phyloP scores from a whole-genome alignment of 805 yeast genomes.

The Kodamaea hsintzibuensis region DNA sequence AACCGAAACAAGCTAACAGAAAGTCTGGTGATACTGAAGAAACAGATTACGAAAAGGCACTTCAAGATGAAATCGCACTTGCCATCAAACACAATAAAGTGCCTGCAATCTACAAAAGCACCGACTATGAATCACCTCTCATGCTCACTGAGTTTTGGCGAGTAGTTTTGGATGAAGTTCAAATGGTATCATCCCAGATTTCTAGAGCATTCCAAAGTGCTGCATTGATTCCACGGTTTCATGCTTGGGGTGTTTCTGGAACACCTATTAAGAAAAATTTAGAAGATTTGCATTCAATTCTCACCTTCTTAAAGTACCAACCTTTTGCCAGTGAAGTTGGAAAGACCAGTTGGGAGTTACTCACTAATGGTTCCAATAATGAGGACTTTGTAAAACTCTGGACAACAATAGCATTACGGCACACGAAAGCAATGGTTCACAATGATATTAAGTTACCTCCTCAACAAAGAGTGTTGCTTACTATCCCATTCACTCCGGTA shows the following conservation, averaged over 20 bases:
- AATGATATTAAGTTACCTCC: slow-evolving; percentile 76
- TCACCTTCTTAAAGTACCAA: slow-evolving; percentile 61
- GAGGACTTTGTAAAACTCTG: slow-evolving; percentile 48
- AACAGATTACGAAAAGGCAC: slow-evolving; percentile 34
- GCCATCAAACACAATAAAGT: slow-evolving; percentile 31
- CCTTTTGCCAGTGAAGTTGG: slow-evolving; percentile 60
- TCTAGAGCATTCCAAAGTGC: slow-evolving; percentile 83
- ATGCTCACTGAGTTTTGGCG: slow-evolving; percentile 86
- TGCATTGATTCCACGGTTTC: slow-evolving; percentile 74
- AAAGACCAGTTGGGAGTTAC: slow-evolving; percentile 40
- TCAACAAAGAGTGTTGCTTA: slow-evolving; percentile 68
- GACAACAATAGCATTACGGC: slow-evolving; percentile 61
- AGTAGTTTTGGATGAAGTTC: slow-evolving; percentile 90
- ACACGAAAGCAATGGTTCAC: slow-evolving; percentile 80
- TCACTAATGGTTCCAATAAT: slow-evolving; percentile 10
- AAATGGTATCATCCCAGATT: slow-evolving; percentile 76
- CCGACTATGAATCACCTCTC: slow-evolving; percentile 76
- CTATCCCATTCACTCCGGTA: slow-evolving; percentile 75
- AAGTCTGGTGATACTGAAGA: slow-evolving; percentile 21
- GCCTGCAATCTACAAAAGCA: slow-evolving; percentile 20
- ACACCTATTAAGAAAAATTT: slow-evolving; percentile 77
- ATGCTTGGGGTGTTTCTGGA: slow-evolving; percentile 97
- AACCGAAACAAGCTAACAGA: slow-evolving; percentile 30
- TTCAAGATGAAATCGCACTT: slow-evolving; percentile 32
- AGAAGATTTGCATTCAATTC: slow-evolving; percentile 67